Evolutionary conservation across 2,329 filamentous ascomycete genomes (phyloP).

Genomic region (Pezicula rhizophila): DNA sequence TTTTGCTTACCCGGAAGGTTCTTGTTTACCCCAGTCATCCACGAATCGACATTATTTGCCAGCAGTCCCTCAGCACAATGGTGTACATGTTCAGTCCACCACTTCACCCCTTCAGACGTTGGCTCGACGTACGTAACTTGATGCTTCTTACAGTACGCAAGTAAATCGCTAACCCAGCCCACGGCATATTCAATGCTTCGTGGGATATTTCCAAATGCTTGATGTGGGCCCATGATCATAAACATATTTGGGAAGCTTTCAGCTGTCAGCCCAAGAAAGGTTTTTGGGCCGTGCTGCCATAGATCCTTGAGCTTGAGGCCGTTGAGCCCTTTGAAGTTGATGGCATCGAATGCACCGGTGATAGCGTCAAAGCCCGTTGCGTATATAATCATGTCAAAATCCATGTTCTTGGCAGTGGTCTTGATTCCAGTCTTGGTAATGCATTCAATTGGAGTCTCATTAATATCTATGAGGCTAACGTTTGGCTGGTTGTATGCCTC

Average conservation of each 20-base stretch:
- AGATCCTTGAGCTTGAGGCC: conserved; percentile 13
- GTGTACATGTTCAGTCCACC: conserved; percentile 43
- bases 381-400: conserved; percentile 29
- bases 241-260: conserved; percentile 25
- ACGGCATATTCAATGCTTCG: conserved; percentile 37
- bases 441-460: conserved; percentile 14
- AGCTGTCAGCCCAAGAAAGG: conserved; percentile 23
- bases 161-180: conserved; percentile 30
- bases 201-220: conserved; percentile 38
- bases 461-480: too few relatives aligned
- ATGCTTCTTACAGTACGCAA: conserved; percentile 28
- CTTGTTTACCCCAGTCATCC: conserved; percentile 51
- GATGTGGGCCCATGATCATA: conserved; percentile 38
- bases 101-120: conserved; percentile 31
- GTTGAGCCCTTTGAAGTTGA: conserved; percentile 19
- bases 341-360: conserved; percentile 18
- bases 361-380: conserved; percentile 25
- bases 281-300: conserved; percentile 17
- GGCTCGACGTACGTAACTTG: conserved; percentile 33
- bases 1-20: conserved; percentile 41
- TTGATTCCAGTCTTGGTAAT: conserved; percentile 29
- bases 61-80: conserved; percentile 38
- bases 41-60: conserved; percentile 42
- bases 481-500: too few relatives aligned
- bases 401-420: conserved; percentile 18